These are phyloP conservation scores for Aspergillus clavatus DNA, from an alignment of 2,329 filamentous ascomycete species.

Conservation along the genomic window DNA sequence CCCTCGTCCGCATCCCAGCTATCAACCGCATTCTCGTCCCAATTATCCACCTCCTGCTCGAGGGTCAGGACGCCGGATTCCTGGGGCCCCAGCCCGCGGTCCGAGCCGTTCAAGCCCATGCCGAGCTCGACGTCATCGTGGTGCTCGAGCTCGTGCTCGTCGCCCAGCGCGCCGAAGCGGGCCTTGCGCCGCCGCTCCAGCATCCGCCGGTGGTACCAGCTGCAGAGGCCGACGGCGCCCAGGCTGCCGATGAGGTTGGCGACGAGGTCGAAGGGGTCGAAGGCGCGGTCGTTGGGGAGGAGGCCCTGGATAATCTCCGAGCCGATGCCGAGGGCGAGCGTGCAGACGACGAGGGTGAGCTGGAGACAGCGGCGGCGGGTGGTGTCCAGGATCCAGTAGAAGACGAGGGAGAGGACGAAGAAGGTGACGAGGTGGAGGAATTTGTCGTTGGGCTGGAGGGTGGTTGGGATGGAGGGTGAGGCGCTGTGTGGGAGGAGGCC, in stretches of 20 bases:
- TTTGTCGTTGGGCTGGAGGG: constrained; percentile 75
- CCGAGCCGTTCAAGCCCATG: constrained; percentile 39
- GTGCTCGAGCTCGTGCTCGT: too few relatives aligned
- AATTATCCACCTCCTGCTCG: constrained; percentile 84
- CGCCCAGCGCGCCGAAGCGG: constrained; percentile 66
- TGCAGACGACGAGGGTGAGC: constrained; percentile 76
- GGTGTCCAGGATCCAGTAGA: constrained; percentile 97
- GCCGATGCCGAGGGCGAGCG: constrained; percentile 53
- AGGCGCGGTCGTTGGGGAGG: constrained; percentile 66
- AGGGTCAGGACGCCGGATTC: constrained; percentile 63
- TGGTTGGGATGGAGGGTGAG: constrained; percentile 37
- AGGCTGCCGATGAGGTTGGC: constrained; percentile 81
- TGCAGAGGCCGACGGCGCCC: constrained; percentile 66
- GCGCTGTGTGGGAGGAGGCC: constrained; percentile 61
- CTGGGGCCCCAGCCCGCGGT: constrained; percentile 46
- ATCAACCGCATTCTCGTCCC: constrained; percentile 79
- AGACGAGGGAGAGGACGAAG: constrained; percentile 74
- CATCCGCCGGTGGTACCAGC: constrained; percentile 95
- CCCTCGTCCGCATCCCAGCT: constrained; percentile 59
- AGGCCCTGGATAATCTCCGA: constrained; percentile 56
- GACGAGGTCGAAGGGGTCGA: constrained; percentile 78
- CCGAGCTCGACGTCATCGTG: constrained; percentile 71
- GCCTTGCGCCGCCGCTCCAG: constrained; percentile 74
- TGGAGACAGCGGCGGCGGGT: constrained; percentile 79
- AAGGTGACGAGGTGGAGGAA: constrained; percentile 81